phyloP scores from a whole-genome alignment of 2,329 filamentous ascomycete genomes.

The Colletotrichum phormii region DNA sequence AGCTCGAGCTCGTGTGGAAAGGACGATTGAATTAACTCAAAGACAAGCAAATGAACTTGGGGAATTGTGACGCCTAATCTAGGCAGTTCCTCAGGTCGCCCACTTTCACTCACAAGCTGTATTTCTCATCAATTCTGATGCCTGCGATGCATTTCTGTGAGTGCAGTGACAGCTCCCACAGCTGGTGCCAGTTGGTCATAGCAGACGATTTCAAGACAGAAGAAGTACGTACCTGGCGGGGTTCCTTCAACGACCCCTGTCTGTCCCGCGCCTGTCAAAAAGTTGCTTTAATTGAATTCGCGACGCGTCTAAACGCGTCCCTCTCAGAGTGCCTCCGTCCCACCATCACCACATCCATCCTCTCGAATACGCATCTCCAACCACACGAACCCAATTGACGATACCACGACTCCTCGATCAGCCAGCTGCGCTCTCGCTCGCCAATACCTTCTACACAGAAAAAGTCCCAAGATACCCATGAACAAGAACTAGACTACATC shows the following conservation, averaged over 20 bases:
- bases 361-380: conserved; percentile 23
- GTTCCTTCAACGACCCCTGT: neutral
- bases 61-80: conserved; percentile 9
- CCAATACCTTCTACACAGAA: neutral
- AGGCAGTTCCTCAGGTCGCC: neutral
- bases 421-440: neutral
- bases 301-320: conserved; percentile 56
- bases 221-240: conserved; percentile 15
- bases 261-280: conserved; percentile 4
- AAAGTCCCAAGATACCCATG: neutral
- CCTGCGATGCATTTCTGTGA: conserved; percentile 25
- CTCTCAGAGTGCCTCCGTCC: neutral
- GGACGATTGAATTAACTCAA: neutral
- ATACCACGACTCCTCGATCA: neutral
- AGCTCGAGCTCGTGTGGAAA: neutral
- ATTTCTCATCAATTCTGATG: conserved; percentile 37
- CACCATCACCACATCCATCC: neutral
- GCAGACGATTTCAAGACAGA: fast-evolving
- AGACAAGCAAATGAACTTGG: neutral
- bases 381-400: neutral
- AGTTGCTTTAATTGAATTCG: conserved; percentile 47
- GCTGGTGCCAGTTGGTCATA: neutral
- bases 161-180: neutral
- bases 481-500: neutral
- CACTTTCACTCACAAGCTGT: conserved; percentile 12